Conservation (phyloP, 495 filamentous ascomycete genomes). For the Beverwykella pulmonaria region DNA sequence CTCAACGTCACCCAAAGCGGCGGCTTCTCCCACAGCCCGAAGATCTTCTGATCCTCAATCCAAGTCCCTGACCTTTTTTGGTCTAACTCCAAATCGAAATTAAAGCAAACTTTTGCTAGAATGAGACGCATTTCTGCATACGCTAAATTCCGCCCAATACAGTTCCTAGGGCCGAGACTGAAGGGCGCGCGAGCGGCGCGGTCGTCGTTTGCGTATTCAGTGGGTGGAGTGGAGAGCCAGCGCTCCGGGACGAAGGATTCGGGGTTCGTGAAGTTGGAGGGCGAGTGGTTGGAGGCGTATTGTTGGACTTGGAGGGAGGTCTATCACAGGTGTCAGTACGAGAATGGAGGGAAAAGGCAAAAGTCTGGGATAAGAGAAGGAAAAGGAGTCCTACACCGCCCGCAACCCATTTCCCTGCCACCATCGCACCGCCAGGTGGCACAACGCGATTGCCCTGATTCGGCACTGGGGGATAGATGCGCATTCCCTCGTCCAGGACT, state of each 20-base stretch:
- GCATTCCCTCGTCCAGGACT: constrained; percentile 59
- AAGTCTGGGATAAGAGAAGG: neutral
- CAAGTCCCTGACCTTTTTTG: constrained; percentile 32
- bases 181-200: constrained; percentile 59
- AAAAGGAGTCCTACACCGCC: constrained; percentile 38
- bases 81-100: constrained; percentile 35
- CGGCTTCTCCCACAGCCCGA: constrained; percentile 34
- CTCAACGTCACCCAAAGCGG: constrained; percentile 31
- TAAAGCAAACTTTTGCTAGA: constrained; percentile 21
- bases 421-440: constrained; percentile 51
- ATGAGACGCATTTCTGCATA: constrained; percentile 32
- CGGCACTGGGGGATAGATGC: constrained; percentile 62
- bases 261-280: constrained; percentile 53
- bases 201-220: constrained; percentile 49
- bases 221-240: constrained; percentile 46
- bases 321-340: constrained; percentile 39
- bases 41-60: constrained; percentile 51
- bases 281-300: constrained; percentile 52
- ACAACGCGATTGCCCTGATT: constrained; percentile 51
- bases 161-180: constrained; percentile 60
- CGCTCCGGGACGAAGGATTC: constrained; percentile 56
- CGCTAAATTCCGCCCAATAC: constrained; percentile 51
- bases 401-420: constrained; percentile 53
- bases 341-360: neutral
- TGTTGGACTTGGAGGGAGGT: constrained; percentile 55